A percentile compares a stretch with the other conserved stretches of the same genome.
These are phyloP conservation scores for Saccharum spontaneum DNA, from an alignment of 176 grass and related monocot genomes.

Conservation along the genomic window DNA sequence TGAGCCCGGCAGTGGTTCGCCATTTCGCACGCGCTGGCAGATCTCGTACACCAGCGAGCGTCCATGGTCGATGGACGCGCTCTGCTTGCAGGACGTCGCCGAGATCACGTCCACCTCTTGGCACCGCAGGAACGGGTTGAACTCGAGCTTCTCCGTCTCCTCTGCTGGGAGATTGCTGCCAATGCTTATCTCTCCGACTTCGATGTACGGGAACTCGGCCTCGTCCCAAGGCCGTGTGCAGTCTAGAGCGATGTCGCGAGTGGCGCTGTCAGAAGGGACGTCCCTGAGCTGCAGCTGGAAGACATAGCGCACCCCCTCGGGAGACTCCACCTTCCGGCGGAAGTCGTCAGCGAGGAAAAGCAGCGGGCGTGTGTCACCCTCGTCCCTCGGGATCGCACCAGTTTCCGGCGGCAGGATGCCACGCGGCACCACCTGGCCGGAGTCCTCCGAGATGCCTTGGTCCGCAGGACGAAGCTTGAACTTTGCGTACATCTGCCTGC, in stretches of 20 bases:
- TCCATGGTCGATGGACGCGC: constrained; percentile 72
- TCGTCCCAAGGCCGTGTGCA: constrained; percentile 76
- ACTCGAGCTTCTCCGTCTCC: constrained; percentile 65
- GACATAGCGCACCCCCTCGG: constrained; percentile 51
- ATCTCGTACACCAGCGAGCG: constrained; percentile 68
- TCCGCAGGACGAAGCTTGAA: constrained; percentile 64
- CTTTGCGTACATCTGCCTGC: constrained; percentile 66
- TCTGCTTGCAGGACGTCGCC: constrained; percentile 61
- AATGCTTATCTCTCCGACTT: constrained; percentile 62
- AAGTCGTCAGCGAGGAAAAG: constrained; percentile 76
- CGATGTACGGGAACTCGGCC: constrained; percentile 49
- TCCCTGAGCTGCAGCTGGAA: constrained; percentile 60
- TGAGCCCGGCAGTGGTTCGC: constrained; percentile 48
- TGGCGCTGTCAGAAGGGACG: constrained; percentile 34
- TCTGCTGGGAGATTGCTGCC: constrained; percentile 39
- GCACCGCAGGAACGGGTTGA: constrained; percentile 72
- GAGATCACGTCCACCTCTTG: constrained; percentile 61
- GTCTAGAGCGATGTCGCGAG: constrained; percentile 50
- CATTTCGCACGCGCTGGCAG: constrained; percentile 55
- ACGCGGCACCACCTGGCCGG: constrained; percentile 48
- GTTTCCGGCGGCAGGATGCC: constrained; percentile 66
- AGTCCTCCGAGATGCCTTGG: constrained; percentile 44
- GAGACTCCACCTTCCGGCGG: constrained; percentile 37
- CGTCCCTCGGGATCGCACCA: constrained; percentile 64
- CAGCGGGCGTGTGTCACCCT: constrained; percentile 51